phyloP scores from a whole-genome alignment of 441 rosid genomes.

The Kokia cookei region DNA sequence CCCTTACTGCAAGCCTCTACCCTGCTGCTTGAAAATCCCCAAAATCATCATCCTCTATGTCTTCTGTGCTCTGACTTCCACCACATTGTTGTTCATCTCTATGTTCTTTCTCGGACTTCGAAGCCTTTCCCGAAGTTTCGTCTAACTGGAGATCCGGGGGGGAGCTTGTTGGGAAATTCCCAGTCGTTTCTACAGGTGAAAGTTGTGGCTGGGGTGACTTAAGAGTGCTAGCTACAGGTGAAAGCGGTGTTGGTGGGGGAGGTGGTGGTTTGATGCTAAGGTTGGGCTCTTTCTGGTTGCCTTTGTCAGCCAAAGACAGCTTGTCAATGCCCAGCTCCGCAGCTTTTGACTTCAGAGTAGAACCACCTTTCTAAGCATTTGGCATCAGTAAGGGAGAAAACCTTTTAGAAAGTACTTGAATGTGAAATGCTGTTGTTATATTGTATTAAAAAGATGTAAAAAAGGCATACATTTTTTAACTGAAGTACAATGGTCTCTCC shows the following conservation, averaged over 20 bases:
- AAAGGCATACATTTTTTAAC: slow-evolving; percentile 54
- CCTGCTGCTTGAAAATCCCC: slow-evolving; percentile 99
- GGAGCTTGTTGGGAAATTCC: slow-evolving; percentile 32
- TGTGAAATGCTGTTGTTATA: background rate
- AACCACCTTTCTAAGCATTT: slow-evolving; percentile 35
- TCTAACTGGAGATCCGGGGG: slow-evolving; percentile 29
- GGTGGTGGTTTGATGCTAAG: slow-evolving; percentile 71
- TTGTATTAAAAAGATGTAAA: background rate
- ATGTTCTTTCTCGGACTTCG: slow-evolving; percentile 19
- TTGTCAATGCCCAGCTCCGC: slow-evolving; percentile 53
- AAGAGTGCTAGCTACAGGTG: slow-evolving; percentile 38
- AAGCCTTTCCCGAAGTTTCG: slow-evolving; percentile 19
- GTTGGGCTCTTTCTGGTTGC: slow-evolving; percentile 40
- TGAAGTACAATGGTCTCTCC: slow-evolving; percentile 85
- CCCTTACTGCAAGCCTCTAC: slow-evolving; percentile 14
- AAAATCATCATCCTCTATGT: slow-evolving; percentile 70
- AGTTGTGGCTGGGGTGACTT: slow-evolving; percentile 44
- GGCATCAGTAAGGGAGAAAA: background rate
- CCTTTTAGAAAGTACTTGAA: background rate
- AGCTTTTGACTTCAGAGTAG: slow-evolving; percentile 38
- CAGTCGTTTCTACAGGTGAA: slow-evolving; percentile 40
- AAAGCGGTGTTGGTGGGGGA: slow-evolving; percentile 65
- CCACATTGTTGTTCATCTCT: slow-evolving; percentile 23
- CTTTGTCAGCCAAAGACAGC: slow-evolving; percentile 57
- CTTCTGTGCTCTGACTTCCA: slow-evolving; percentile 27